These are phyloP conservation scores for Annona squamosa DNA, from an alignment of 164 flowering plant species.

Conservation along the genomic window DNA sequence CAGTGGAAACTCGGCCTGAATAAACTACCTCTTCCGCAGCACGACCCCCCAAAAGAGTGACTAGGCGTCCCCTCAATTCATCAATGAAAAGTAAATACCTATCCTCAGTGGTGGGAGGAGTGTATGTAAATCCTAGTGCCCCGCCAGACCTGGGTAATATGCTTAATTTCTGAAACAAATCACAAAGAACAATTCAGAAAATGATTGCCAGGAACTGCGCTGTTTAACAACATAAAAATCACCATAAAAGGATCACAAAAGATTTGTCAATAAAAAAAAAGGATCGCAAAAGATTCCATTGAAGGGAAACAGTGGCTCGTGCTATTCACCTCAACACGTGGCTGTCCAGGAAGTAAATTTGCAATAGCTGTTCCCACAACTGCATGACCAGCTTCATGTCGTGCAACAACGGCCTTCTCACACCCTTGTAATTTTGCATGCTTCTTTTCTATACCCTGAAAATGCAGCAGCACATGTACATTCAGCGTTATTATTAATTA, in stretches of 20 bases:
- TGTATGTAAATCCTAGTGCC: constrained; percentile 90
- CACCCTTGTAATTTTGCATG: constrained; percentile 71
- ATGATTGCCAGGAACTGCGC: background rate
- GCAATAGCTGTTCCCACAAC: constrained; percentile 98
- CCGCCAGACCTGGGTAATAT: constrained; percentile 98
- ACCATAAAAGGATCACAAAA: background rate
- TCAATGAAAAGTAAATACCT: constrained; percentile 93
- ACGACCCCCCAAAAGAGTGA: constrained; percentile 97
- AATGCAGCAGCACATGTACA: background rate
- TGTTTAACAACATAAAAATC: background rate
- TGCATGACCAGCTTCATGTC: constrained; percentile 99
- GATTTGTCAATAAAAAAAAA: background rate
- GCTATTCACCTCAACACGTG: constrained; percentile 78
- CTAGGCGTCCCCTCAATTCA: constrained; percentile 95
- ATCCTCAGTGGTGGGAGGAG: constrained; percentile 85
- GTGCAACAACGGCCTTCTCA: constrained; percentile 97
- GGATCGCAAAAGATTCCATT: background rate
- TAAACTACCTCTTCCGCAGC: constrained; percentile 96
- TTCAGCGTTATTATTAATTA: constrained; percentile 4
- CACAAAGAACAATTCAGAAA: background rate
- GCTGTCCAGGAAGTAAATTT: constrained; percentile 84
- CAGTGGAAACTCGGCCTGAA: constrained; percentile 95
- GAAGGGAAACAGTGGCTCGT: background rate
- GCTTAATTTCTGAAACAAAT: constrained; percentile 71
- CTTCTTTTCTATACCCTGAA: constrained; percentile 94